These are phyloP conservation scores for Vaccinium corymbosum DNA, from an alignment of 148 eudicot species.

Conservation along the genomic window DNA sequence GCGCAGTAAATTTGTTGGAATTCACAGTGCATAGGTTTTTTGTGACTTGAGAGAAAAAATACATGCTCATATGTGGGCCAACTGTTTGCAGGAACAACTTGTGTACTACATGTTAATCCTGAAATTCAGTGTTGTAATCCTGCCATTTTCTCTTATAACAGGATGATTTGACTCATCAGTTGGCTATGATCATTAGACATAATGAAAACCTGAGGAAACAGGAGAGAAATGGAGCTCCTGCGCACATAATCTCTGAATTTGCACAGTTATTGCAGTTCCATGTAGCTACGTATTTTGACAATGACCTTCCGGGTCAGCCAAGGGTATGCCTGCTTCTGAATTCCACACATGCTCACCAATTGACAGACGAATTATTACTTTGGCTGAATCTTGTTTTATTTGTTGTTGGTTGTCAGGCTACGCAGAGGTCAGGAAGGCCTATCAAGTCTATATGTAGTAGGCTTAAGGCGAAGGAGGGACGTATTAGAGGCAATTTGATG, in stretches of 20 bases:
- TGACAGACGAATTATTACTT: neutral
- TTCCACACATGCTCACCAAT: neutral
- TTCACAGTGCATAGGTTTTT: neutral
- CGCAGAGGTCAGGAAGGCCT: conserved; percentile 97
- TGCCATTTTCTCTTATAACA: conserved; percentile 25
- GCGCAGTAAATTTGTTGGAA: neutral
- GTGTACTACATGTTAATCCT: neutral
- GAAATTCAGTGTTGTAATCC: neutral
- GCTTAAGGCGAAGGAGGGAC: conserved; percentile 97
- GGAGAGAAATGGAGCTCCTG: conserved; percentile 99
- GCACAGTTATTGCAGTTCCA: conserved; percentile 95
- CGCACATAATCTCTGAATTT: conserved; percentile 93
- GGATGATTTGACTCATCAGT: conserved; percentile 98
- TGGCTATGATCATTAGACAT: conserved; percentile 95
- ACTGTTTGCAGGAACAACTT: neutral
- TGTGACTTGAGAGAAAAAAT: neutral
- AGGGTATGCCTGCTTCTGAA: conserved; percentile 46
- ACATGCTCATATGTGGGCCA: neutral
- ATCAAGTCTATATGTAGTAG: conserved; percentile 95
- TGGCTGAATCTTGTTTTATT: neutral
- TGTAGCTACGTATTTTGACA: conserved; percentile 96
- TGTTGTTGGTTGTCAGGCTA: conserved; percentile 51
- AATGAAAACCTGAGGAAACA: conserved; percentile 88
- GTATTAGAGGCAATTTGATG: conserved; percentile 96
- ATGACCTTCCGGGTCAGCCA: conserved; percentile 98